Conservation (phyloP, 1,139 yeast genomes). For the Zygosaccharomyces pseudobailii region DNA sequence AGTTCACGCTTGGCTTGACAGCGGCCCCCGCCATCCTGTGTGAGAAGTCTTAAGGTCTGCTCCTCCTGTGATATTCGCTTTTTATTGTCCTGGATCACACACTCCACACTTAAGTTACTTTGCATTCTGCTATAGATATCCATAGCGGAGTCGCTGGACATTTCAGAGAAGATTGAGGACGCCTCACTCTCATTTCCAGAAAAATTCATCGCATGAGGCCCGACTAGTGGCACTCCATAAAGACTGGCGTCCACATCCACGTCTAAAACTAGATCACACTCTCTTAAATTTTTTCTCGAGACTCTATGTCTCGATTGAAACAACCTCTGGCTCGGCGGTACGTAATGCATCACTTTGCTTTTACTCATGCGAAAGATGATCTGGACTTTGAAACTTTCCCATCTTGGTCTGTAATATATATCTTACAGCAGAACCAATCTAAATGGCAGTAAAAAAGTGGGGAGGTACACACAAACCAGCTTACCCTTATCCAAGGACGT, state of each 20-base stretch:
- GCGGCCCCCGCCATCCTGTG: slow-evolving; percentile 1
- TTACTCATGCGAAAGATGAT: not conserved
- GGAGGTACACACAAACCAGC: slow-evolving; percentile 26
- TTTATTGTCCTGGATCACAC: slow-evolving; percentile 14
- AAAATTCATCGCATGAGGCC: not conserved
- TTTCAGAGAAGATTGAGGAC: slow-evolving; percentile 7
- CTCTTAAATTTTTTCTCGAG: slow-evolving; percentile 11
- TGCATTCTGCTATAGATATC: slow-evolving; percentile 9
- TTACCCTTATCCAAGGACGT: slow-evolving; percentile 16
- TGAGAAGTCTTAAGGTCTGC: slow-evolving; percentile 8
- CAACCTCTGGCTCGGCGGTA: slow-evolving; percentile 13
- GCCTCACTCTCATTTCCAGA: slow-evolving; percentile 7
- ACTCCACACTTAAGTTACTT: slow-evolving; percentile 14
- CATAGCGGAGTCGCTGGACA: slow-evolving; percentile 1
- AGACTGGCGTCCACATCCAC: slow-evolving; percentile 9
- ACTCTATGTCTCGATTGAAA: slow-evolving; percentile 13
- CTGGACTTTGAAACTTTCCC: not conserved
- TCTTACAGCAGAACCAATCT: slow-evolving; percentile 18
- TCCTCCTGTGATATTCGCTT: slow-evolving; percentile 9
- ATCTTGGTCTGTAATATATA: not conserved
- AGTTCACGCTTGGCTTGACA: slow-evolving; percentile 2
- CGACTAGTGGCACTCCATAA: slow-evolving; percentile 13
- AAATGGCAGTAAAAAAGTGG: slow-evolving; percentile 29
- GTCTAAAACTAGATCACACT: slow-evolving; percentile 11
- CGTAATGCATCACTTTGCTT: slow-evolving; percentile 3